Base-by-base conservation (phyloP, 345 rosid genomes). In the Jatropha curcas region DNA sequence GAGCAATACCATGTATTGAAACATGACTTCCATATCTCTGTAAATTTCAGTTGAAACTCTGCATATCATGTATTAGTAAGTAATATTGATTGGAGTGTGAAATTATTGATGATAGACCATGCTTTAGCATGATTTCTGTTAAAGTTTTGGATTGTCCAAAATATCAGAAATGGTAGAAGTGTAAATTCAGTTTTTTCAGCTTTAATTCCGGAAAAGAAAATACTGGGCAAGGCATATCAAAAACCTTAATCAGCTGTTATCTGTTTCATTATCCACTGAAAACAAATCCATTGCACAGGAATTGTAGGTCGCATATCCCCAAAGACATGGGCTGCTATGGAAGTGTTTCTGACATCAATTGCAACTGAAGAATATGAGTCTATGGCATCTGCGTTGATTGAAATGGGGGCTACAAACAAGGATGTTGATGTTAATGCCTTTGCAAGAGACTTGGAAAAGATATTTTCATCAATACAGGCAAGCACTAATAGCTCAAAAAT, bases 221-320 rank as follows among this genome's bases (percentile, higher is more conserved):
- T 37, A 22, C 19, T 30, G 8, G 8, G 8, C 17, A 61, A 19
- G 8, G 8, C 17, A 61, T 61, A 37, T 65, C 14, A 16, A 65
- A 19, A 25, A n/a, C 25, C 4, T 24, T 9, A 17, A 56, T 27
- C 2, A 24, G 39, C 56, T 41, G 45, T 34, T 37, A 30, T 60
- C 2, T 57, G 14, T 64, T 62, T 35, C 41, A 50, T 22, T 34
- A n/a, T 46, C 61, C 65, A 67, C 77, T 74, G 9, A 61, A 48
- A 59, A 45, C 7, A 16, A 41, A 34, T 64, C 48, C 13, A 65
- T 50, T 70, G 63, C 73, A 34, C 87, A 94, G 97, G 98, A 67
- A 94, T 94, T 81, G 98, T 94, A 78, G 98, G 98, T 64, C 95
- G 97, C 66, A 89, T 94, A 86, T 92, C 97, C 20, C 98, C 98